Evolutionary conservation across 2,329 filamentous ascomycete genomes (phyloP), one percentile per base, ranked within the genome.

Genomic region (Myriosclerotinia duriaeana): DNA sequence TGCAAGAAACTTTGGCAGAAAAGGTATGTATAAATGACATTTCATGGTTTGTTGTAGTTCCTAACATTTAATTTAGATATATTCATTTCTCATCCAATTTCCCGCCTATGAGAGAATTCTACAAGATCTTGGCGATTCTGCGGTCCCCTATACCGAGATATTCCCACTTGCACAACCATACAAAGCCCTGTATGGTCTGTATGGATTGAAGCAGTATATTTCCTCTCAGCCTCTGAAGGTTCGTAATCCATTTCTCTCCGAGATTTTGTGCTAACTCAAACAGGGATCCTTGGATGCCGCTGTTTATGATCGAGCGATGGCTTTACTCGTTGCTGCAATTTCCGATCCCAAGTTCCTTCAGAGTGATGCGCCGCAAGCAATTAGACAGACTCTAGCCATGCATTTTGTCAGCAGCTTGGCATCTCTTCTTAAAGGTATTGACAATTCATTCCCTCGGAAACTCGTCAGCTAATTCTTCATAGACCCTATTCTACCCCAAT

Each of bases 131-230:
- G 82, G 85, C 62, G 81, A 83, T 11, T 77, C 81, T 2, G 75
- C 78, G 1, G 81, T 80, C n/a, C 80, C 83, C 0, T 84, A 87
- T 67, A 77, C 79, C 14, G 83, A 89, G 14, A 79, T 93, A 1
- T 93, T 95, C 68, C 88, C 90, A 8, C 77, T 85, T 1, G 83
- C 84, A 0, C 87, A 89, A 67, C 89, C 89, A 2, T 93, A 87
- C 80, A 90, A 89, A 72, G 87, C 87, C 2, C 81, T 93, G 0
- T 96, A 93, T 75, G 89, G 89, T 3, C 78, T 92, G 0, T 84
- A 89, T 73, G 85, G 88, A 0, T 80, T 96, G 50, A 79, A 82
- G 30, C 83, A 87, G 65, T 89, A 88, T 74, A 81, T 92, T 50
- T 75, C 48, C 22, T 46, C 66, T 34, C 70, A 71, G 59, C 68